Conservation (phyloP, 2,329 filamentous ascomycete genomes). For the Madurella mycetomatis region DNA sequence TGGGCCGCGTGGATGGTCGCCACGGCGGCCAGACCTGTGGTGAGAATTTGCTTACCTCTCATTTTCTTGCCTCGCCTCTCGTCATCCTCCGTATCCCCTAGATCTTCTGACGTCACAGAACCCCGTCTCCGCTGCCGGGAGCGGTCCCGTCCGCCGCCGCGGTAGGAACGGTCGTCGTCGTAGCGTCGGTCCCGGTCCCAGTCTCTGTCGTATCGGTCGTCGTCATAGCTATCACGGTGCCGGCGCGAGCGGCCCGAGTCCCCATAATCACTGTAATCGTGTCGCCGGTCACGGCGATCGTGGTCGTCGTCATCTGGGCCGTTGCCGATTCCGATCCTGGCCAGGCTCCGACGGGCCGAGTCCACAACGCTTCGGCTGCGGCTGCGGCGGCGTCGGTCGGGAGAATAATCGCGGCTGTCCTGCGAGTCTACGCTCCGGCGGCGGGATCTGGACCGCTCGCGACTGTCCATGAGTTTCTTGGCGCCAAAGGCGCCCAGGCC, state of each 20-base stretch:
- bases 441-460: slow-evolving; percentile 48
- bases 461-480: slow-evolving; percentile 52
- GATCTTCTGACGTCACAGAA: slow-evolving; percentile 48
- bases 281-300: slow-evolving; percentile 30
- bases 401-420: slow-evolving; percentile 40
- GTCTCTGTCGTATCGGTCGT: slow-evolving; percentile 41
- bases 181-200: slow-evolving; percentile 32
- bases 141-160: slow-evolving; percentile 36
- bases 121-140: slow-evolving; percentile 37
- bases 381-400: slow-evolving; percentile 42
- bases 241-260: slow-evolving; percentile 30
- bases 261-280: slow-evolving; percentile 30
- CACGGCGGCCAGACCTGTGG: slow-evolving; percentile 52
- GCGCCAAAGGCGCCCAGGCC: slow-evolving; percentile 57
- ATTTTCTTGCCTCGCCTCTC: slow-evolving; percentile 52
- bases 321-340: slow-evolving; percentile 57
- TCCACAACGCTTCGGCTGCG: slow-evolving; percentile 65
- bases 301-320: slow-evolving; percentile 37
- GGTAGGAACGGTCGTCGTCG: slow-evolving; percentile 43
- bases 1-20: slow-evolving; percentile 59
- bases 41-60: slow-evolving; percentile 59
- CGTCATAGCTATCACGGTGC: slow-evolving; percentile 35
- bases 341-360: slow-evolving; percentile 55
- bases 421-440: slow-evolving; percentile 49
- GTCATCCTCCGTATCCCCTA: slow-evolving; percentile 56